These are phyloP conservation scores for Bipolaris sorokiniana DNA, from an alignment of 2,329 filamentous ascomycete genomes.

Conservation along the genomic window DNA sequence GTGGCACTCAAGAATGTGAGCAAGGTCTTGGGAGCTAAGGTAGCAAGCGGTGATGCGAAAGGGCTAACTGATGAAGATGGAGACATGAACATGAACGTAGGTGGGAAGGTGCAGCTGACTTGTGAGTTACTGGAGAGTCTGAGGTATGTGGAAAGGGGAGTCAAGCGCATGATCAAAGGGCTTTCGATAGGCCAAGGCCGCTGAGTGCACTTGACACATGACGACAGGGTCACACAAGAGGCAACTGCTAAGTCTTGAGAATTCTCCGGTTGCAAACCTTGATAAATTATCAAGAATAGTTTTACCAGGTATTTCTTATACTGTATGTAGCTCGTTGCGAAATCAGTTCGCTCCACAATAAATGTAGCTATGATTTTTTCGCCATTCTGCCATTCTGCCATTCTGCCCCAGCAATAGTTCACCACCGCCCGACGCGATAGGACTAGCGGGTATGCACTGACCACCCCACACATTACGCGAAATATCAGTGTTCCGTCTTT, in stretches of 20 bases:
- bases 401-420: neutral
- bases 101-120: constrained; percentile 18
- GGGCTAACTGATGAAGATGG: constrained; percentile 3
- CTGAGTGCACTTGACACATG: neutral
- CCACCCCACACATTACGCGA: constrained; percentile 31
- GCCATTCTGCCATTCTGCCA: neutral
- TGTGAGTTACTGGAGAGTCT: constrained; percentile 33
- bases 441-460: constrained; percentile 3
- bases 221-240: neutral
- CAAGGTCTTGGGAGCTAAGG: constrained; percentile 33
- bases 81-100: constrained; percentile 13
- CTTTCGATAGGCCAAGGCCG: constrained; percentile 25
- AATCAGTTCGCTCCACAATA: neutral
- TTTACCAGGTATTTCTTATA: too few relatives aligned
- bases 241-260: too few relatives aligned
- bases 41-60: constrained; percentile 6
- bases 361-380: neutral
- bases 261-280: neutral
- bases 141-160: constrained; percentile 39
- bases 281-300: neutral
- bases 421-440: constrained; percentile 1
- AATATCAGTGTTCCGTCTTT: constrained; percentile 31
- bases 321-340: neutral
- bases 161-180: constrained; percentile 43
- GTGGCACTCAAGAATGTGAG: constrained; percentile 38